Base-by-base conservation (phyloP, 2,329 filamentous ascomycete species). In the Tolypocladium album region DNA sequence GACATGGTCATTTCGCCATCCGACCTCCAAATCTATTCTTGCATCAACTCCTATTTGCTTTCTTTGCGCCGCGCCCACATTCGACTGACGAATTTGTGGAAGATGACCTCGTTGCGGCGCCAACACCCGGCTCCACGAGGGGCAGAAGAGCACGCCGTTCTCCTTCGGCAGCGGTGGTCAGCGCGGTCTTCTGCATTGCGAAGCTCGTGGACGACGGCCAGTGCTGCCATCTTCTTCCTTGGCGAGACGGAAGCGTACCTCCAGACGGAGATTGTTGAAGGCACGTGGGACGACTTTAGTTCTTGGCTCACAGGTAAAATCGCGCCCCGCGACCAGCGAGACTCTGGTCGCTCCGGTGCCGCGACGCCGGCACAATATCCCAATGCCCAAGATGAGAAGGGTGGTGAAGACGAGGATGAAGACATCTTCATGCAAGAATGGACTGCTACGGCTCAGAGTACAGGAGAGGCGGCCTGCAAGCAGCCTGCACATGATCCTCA, bases 231-330 rank as follows among this genome's bases (percentile, higher is more conserved):
- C 4, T 97, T 96, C 75, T 89, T 97, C 66, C 79, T 97, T 4
- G 90, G 89, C 0, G 92, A 97, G 70, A 88, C 90, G 17, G 89
- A 93, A 65, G 86, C 86, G 3, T 97, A 96, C 67, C 85, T 97
- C 53, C 93, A 97, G 71, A 90, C 89, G 1, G 92, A 96, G 69
- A 87, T 97, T 8, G 87, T 97, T 17, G 84, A 87, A 61, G 86
- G 87, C 39, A 86, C 90, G 1, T 97, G 92, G 85, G 82, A 87
- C 20, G 86, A 89, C 58, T 92, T 97, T 66, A 83, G 88, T 58
- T 72, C 74, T 17, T 97, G 92, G 91, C 78, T 96, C 22, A 79
- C 79, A 36, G 78, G 78, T 13, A 76, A 76, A 5, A 71, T 73
- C 40, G 67, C 70, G 55, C 69, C 71, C 36, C 65, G 61, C 56